Conservation (phyloP, 768 basidiomycete species). For the Leccinum imitatum region DNA sequence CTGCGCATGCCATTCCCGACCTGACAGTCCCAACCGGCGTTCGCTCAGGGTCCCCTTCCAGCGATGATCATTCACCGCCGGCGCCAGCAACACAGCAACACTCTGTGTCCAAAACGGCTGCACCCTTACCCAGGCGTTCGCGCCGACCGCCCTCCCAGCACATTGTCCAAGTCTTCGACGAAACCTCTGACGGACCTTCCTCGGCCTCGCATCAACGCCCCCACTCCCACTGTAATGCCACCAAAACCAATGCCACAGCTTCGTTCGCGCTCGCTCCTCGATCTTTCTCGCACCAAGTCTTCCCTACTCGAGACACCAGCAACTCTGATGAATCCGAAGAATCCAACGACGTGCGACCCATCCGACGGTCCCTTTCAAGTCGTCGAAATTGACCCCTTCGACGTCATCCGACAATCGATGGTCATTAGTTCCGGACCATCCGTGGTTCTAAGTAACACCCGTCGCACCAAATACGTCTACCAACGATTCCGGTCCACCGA, state of each 20-base stretch:
- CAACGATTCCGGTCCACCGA: no score
- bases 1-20: no score
- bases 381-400: background rate
- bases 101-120: no score
- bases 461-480: no score
- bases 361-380: background rate
- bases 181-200: slow-evolving; percentile 10
- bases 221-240: no score
- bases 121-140: background rate
- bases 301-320: no score
- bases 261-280: background rate
- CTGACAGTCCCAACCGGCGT: no score
- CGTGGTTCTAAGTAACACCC: no score
- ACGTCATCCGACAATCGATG: background rate
- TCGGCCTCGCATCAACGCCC: background rate
- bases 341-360: no score
- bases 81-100: background rate
- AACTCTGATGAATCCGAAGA: no score
- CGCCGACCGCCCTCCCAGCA: background rate
- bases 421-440: background rate
- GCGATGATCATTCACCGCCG: no score
- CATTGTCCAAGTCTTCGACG: slow-evolving; percentile 27
- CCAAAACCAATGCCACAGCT: background rate
- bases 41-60: no score
- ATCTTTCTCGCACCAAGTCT: background rate